Percentiles rank a stretch among this genome's conserved stretches.
phyloP scores from a whole-genome alignment of 2,329 filamentous ascomycete species.

The Phoma sp. region DNA sequence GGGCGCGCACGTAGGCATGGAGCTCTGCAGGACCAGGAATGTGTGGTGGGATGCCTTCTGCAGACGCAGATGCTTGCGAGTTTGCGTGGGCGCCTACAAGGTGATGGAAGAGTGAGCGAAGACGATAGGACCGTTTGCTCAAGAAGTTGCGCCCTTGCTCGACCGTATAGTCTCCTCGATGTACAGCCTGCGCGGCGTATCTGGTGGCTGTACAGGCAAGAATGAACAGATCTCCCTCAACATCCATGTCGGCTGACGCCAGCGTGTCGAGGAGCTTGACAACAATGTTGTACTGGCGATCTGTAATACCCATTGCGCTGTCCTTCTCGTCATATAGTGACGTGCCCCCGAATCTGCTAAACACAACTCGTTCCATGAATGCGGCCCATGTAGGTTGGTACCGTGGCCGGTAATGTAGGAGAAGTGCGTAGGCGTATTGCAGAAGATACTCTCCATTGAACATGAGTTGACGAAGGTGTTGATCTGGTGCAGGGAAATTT shows the following conservation, averaged over 20 bases:
- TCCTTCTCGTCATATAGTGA: conserved; percentile 1
- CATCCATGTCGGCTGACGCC: conserved; percentile 37
- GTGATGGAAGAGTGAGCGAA: conserved; percentile 36
- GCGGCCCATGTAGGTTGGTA: conserved; percentile 40
- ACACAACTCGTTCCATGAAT: conserved; percentile 34
- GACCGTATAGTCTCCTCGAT: conserved; percentile 13
- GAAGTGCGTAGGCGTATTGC: conserved; percentile 39
- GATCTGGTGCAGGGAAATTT: conserved; percentile 14
- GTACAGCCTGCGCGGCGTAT: conserved; percentile 34
- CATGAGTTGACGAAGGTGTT: conserved; percentile 27
- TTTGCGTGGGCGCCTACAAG: conserved; percentile 30
- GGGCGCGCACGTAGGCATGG: conserved; percentile 67
- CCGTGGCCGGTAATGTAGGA: conserved; percentile 29
- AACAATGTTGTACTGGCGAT: conserved; percentile 32
- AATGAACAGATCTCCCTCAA: conserved; percentile 41
- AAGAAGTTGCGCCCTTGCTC: conserved; percentile 24
- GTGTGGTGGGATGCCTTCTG: conserved; percentile 44
- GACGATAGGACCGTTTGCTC: conserved; percentile 22
- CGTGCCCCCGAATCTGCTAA: conserved; percentile 7
- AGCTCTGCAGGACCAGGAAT: conserved; percentile 56
- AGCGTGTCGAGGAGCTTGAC: conserved; percentile 35
- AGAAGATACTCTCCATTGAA: conserved; percentile 33
- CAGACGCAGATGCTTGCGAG: conserved; percentile 7
- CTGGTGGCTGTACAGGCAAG: conserved; percentile 42
- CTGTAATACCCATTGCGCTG: conserved; percentile 11